Evolutionary conservation across 306 rosid species (phyloP).

Genomic region (Betula pendula): DNA sequence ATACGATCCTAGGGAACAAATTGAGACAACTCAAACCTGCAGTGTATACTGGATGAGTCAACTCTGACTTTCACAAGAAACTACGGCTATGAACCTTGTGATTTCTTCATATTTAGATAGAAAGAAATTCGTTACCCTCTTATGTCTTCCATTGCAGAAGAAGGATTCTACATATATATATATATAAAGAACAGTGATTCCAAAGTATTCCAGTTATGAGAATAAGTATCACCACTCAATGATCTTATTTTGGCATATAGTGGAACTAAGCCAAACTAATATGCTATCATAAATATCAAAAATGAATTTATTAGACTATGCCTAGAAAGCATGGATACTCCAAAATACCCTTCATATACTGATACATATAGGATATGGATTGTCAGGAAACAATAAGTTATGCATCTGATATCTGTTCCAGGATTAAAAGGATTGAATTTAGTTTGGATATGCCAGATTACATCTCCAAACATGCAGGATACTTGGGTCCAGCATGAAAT

Average conservation of each 20-base stretch:
- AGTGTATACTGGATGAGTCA: neutral
- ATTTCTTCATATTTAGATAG: neutral
- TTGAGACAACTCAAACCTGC: neutral
- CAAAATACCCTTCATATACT: neutral
- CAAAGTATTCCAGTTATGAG: neutral
- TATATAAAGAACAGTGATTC: too few relatives aligned
- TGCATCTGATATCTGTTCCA: too few relatives aligned
- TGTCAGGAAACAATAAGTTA: too few relatives aligned
- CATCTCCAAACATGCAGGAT: too few relatives aligned
- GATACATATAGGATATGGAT: too few relatives aligned
- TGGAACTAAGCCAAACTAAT: neutral
- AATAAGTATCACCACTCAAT: neutral
- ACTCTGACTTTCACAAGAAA: conserved; percentile 3
- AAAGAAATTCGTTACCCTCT: neutral
- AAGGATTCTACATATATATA: too few relatives aligned
- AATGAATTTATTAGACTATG: neutral
- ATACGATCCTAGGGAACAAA: neutral
- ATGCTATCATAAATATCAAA: neutral
- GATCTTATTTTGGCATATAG: neutral
- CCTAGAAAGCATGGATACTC: neutral
- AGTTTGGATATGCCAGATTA: too few relatives aligned
- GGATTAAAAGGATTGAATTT: too few relatives aligned
- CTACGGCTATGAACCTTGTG: neutral
- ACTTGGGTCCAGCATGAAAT: too few relatives aligned
- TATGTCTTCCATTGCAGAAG: neutral